Base-by-base conservation (phyloP, 192 early-diverging fungal genomes). In the Physocladia obscura region DNA sequence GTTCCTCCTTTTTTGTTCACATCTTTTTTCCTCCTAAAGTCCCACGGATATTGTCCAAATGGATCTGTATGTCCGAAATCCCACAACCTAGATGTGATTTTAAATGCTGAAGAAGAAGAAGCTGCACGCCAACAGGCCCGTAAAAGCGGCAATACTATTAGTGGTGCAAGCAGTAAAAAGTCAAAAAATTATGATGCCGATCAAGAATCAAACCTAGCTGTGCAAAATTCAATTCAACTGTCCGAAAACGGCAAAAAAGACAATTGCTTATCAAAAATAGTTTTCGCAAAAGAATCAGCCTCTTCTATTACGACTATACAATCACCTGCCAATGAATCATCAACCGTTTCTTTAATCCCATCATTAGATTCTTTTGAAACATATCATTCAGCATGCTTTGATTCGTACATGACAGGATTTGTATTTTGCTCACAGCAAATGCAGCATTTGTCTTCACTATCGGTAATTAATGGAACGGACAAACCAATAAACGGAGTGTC, bases 391-490 rank as follows among this genome's bases (percentile, higher is more conserved):
- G 94, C 96, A 2, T 89, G 90, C 63, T 96, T 91, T 81, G 96
- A 98, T 71, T 91, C 96, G 2, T 98, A 87, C 78, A 98, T 98
- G 96, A 98, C 96, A 0, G 96, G 92, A 1, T 97, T 82, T 32
- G 83, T 94, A 26, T 94, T 92, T 69, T 86, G 86, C 51, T 85
- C 86, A 40, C 82, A 94, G 39, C 19, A 13, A 17, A 22, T 32
- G 49, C 56, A 8, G 4, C 47, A 58, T 30, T n/a, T n/a, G n/a
- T n/a, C n/a, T n/a, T n/a, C n/a, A n/a, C n/a, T n/a, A n/a, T n/a
- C n/a, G n/a, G n/a, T n/a, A n/a, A n/a, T n/a, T n/a, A n/a, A n/a
- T n/a, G 40, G 40, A 44, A n/a, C 40, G 40, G n/a, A 8, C 40
- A 44, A 44, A 44, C n/a, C n/a, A n/a, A n/a, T n/a, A n/a, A n/a